Evolutionary conservation across 192 early-diverging fungal species (phyloP).

Genomic region (Neocallimastix lanati): DNA sequence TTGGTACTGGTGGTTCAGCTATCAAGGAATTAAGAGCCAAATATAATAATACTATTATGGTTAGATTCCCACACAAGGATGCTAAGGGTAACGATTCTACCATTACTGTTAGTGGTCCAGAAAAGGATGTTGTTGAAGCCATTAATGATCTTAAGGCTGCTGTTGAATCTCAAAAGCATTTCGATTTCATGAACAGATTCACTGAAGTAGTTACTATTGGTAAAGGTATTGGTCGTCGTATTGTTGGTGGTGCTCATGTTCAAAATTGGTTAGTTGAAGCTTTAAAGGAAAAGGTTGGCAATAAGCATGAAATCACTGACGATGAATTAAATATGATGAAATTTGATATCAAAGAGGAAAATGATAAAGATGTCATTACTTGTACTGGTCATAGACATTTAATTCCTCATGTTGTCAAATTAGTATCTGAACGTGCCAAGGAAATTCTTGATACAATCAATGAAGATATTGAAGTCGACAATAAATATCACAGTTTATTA

Average conservation of each 20-base stretch:
- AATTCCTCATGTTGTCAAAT: not conserved
- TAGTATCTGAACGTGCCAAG: not conserved
- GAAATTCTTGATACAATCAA: not conserved
- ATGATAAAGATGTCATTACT: not conserved
- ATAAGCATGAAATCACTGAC: not conserved
- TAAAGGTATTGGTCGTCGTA: conserved; percentile 10
- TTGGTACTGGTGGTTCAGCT: conserved; percentile 53
- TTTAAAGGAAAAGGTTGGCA: not conserved
- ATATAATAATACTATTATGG: conserved; percentile 37
- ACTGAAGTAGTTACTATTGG: conserved; percentile 20
- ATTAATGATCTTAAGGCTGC: conserved; percentile 44
- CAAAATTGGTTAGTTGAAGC: not conserved
- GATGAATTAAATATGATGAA: not conserved
- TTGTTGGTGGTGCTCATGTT: not conserved
- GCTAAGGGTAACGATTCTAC: conserved; percentile 3
- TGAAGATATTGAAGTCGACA: not conserved
- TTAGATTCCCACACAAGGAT: conserved; percentile 31
- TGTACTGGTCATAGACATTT: not conserved
- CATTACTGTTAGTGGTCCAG: conserved; percentile 63
- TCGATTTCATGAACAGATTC: conserved; percentile 29
- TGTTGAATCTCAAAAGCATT: conserved; percentile 47
- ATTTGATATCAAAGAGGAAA: not conserved
- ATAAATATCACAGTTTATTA: not conserved
- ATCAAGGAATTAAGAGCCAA: conserved; percentile 51
- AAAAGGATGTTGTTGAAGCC: conserved; percentile 54